Evolutionary conservation across 2,329 filamentous ascomycete species (phyloP), one percentile per base, ranked within the genome.

Genomic region (Aureobasidium subglaciale): DNA sequence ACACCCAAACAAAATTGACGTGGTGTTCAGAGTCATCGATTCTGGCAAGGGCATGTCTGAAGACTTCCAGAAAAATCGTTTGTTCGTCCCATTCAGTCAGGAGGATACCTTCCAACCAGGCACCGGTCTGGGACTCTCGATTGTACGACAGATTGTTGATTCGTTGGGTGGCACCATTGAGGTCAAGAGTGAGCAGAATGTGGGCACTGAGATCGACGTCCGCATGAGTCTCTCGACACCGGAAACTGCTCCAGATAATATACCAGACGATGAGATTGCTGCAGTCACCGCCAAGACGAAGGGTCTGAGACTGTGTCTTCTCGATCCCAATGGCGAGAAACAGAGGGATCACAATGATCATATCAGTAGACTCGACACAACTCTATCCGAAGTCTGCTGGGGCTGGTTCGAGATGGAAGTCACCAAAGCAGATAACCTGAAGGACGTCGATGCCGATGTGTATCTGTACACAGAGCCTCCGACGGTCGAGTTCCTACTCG

Each of bases 11-110:
- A 58, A 58, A 27, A 48, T 58, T 20, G 40, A 53, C 18, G 56
- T 52, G 32, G 27, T 52, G 1, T 56, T 58, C 45, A n/a, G 49
- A 15, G 78, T 88, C 1, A 72, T 74, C 0, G 85, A 88, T 61
- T 84, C 85, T 0, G 86, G 85, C 1, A 77, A 76, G 41, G 86
- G 85, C 1, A 88, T 88, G 30, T 78, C 78, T 0, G 72, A 79
- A 5, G 80, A 85, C 9, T 88, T 82, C 59, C 68, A 87, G 10
- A 73, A 78, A 18, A 77, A 80, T 8, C 75, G 77, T 13, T 67
- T 87, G 0, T 88, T 84, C 63, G 80, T 77, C 0, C 81, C 84
- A 0, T 87, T 87, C 58, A 68, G 75, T 0, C 85, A 88, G 59
- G 85, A 88, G 62, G 77, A 86, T 45, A 68, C 73, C 0, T 68